Evolutionary conservation across 768 basidiomycete genomes (phyloP), one percentile per base, ranked within the genome.

Genomic region (Amanita phalloides): DNA sequence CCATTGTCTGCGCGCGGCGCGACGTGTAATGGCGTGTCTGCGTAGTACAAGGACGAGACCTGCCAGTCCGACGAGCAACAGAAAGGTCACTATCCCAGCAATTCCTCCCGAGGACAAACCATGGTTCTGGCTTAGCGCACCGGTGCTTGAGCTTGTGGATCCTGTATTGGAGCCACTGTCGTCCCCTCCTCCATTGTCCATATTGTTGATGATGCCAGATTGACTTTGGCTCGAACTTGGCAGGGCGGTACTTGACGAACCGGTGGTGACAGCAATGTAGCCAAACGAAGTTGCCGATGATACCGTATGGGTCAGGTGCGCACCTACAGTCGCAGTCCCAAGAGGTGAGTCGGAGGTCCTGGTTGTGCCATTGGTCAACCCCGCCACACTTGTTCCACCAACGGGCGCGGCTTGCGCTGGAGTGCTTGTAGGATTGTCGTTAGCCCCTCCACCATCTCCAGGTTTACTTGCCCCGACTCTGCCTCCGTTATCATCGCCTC

Each of bases 1-100:
- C 74, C 77, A 77, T 78, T 77, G 57, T 25, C 63, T 66, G 20
- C 71, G 68, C 37, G 76, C 65, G 17, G 66, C 53, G 10, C 80
- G 75, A 32, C 67, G 70, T 0, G 66, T 55, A 8, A 67, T 68
- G 9, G 67, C 67, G 25, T 78, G 76, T 30, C 69, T 71, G 36
- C 82, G 75, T 26, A 78, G 55, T 37, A 75, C 42, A 45, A 78
- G 58, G 10, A 82, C 17, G 20, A 71, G 26, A 10, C 76, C 47
- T 5, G 54, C 58, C 7, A 77, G 49, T 17, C 68, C 45, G 41
- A 68, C 45, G 26, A 79, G 47, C 17, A 71, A 33, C 44, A 67
- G 57, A 3, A 69, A 52, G 41, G 68, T 57, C 4, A 62, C 58
- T 42, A 81, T 74, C 36, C 64, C 81, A 7, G 72, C 77, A 44